A percentile compares a stretch with the other conserved stretches of the same genome.
phyloP scores from a whole-genome alignment of 2,329 filamentous ascomycete genomes.

The Fusarium secorum region DNA sequence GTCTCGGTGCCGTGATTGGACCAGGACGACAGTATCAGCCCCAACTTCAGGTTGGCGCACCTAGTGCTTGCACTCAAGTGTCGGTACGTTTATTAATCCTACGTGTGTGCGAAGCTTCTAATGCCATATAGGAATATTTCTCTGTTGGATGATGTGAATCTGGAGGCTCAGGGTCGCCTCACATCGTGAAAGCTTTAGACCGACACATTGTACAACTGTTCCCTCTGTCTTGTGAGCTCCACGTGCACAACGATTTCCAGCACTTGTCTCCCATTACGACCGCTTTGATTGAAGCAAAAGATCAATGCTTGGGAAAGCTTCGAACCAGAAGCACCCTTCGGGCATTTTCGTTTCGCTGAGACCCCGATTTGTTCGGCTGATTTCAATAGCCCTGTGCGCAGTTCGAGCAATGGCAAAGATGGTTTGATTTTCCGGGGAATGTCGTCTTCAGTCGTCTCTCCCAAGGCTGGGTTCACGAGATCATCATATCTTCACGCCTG shows the following conservation, averaged over 20 bases:
- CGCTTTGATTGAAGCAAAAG: slow-evolving; percentile 49
- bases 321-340: slow-evolving; percentile 68
- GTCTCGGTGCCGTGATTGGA: slow-evolving; percentile 59
- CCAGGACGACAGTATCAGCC: slow-evolving; percentile 50
- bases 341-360: slow-evolving; percentile 73
- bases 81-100: slow-evolving; percentile 46
- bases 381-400: slow-evolving; percentile 57
- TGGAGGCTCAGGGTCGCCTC: slow-evolving; percentile 77
- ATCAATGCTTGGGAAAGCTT: not conserved
- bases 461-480: not conserved
- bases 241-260: slow-evolving; percentile 70
- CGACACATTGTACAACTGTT: slow-evolving; percentile 44
- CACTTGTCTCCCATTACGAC: slow-evolving; percentile 81
- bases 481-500: not conserved
- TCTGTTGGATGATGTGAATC: slow-evolving; percentile 70
- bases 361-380: slow-evolving; percentile 66
- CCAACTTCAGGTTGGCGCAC: slow-evolving; percentile 68
- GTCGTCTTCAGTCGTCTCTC: not conserved
- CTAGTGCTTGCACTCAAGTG: slow-evolving; percentile 71
- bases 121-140: slow-evolving; percentile 55
- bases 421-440: not conserved
- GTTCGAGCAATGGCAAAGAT: slow-evolving; percentile 55
- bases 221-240: slow-evolving; percentile 66
- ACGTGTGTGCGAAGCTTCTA: not conserved
- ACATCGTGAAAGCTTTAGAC: slow-evolving; percentile 62